These are phyloP conservation scores for Beauveria caledonica DNA, from an alignment of 2,329 filamentous ascomycete species.

Conservation along the genomic window DNA sequence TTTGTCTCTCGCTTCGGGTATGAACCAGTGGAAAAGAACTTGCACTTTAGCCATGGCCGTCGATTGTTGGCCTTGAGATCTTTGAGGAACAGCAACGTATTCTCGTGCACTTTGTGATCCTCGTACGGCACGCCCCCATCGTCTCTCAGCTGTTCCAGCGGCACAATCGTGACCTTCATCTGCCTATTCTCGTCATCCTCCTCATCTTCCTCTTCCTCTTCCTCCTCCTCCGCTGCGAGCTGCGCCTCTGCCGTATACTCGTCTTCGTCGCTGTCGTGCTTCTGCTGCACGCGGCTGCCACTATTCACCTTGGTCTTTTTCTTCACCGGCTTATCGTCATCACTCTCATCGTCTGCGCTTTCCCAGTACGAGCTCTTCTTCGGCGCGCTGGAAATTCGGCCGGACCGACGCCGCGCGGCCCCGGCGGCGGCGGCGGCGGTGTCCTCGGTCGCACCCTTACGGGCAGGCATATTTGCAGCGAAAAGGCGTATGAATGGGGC, in stretches of 20 bases:
- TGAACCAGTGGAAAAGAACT: conserved; percentile 7
- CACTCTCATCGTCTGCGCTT: conserved; percentile 21
- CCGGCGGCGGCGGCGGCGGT: conserved; percentile 13
- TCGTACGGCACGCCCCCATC: conserved; percentile 35
- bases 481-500: background rate
- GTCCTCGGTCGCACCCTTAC: conserved; percentile 29
- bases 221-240: background rate
- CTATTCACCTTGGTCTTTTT: conserved; percentile 19
- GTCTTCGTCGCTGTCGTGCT: conserved; percentile 17
- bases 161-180: conserved; percentile 27
- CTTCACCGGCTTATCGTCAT: conserved; percentile 16
- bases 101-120: conserved; percentile 45
- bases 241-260: conserved; percentile 17
- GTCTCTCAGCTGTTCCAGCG: conserved; percentile 28
- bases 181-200: conserved; percentile 31
- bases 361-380: conserved; percentile 47
- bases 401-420: conserved; percentile 36
- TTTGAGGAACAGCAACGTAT: conserved; percentile 48
- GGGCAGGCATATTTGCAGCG: conserved; percentile 26
- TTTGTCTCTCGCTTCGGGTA: background rate
- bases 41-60: conserved; percentile 51
- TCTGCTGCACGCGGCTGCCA: conserved; percentile 13
- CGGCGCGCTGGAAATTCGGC: conserved; percentile 35
- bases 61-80: conserved; percentile 54
- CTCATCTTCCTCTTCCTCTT: conserved; percentile 17